These are phyloP conservation scores for Xylariaceae sp. DNA, from an alignment of 2,329 filamentous ascomycete species.

Conservation along the genomic window DNA sequence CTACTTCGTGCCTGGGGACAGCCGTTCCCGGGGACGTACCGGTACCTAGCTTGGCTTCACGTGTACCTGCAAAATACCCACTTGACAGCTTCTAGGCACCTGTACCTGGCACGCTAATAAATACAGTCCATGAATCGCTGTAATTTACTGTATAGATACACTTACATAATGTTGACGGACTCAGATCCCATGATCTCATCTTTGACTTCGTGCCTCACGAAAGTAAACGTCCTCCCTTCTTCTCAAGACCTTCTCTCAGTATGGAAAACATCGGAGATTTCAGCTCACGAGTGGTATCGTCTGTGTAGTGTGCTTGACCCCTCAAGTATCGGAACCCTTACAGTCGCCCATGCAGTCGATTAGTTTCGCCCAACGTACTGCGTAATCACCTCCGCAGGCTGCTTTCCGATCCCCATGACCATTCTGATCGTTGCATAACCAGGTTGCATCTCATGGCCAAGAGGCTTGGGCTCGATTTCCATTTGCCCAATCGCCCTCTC, in stretches of 20 bases:
- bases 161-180: no score
- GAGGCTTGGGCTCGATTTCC: slow-evolving; percentile 1
- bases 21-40: no score
- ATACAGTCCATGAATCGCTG: not conserved
- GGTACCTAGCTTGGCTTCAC: not conserved
- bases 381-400: not conserved
- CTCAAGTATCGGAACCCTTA: no score
- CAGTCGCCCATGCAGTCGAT: not conserved
- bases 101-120: not conserved
- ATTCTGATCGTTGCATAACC: slow-evolving; percentile 9
- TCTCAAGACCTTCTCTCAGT: no score
- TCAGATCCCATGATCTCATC: no score
- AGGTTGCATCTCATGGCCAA: slow-evolving; percentile 13
- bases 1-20: not conserved
- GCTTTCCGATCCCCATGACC: slow-evolving; percentile 13
- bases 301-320: no score
- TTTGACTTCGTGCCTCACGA: no score
- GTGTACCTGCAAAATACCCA: not conserved
- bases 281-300: no score
- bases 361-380: not conserved
- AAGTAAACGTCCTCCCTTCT: no score
- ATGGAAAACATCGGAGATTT: no score
- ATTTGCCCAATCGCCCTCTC: not conserved
- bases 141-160: no score
- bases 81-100: not conserved